phyloP scores from a whole-genome alignment of 768 basidiomycete species.

The Lactarius hengduanensis region DNA sequence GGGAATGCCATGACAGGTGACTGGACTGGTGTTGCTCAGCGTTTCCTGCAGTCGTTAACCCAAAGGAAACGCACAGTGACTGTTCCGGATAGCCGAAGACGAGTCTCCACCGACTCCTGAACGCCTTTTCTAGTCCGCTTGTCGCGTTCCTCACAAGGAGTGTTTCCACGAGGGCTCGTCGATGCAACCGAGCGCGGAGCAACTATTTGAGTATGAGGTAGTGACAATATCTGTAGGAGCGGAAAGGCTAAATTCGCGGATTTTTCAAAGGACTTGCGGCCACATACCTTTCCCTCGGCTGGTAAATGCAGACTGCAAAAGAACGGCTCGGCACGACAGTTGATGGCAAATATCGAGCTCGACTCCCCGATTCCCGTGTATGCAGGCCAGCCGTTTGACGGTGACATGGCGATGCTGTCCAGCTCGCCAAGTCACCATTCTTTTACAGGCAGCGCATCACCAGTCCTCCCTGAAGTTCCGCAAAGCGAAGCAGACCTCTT shows the following conservation, averaged over 20 bases:
- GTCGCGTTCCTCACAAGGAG: constrained; percentile 71
- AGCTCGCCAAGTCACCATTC: constrained; percentile 26
- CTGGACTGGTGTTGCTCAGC: constrained; percentile 9
- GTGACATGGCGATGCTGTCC: constrained; percentile 21
- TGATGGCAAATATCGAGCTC: constrained; percentile 43
- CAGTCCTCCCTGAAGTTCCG: constrained; percentile 29
- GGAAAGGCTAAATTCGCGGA: neutral
- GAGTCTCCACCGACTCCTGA: constrained; percentile 84
- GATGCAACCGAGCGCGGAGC: constrained; percentile 80
- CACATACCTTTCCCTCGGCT: constrained; percentile 93
- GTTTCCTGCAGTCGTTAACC: neutral
- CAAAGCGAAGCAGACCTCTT: constrained; percentile 41
- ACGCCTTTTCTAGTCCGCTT: constrained; percentile 67
- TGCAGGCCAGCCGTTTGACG: constrained; percentile 4
- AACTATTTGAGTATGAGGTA: constrained; percentile 64
- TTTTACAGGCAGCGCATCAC: constrained; percentile 7
- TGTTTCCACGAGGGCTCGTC: constrained; percentile 91
- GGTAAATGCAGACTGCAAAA: constrained; percentile 85
- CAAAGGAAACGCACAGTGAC: constrained; percentile 51
- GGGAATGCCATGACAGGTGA: constrained; percentile 86
- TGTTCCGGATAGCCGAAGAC: constrained; percentile 98
- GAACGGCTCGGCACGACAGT: constrained; percentile 57
- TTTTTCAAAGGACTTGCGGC: constrained; percentile 64
- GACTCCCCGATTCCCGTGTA: constrained; percentile 36
- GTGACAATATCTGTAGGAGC: no score